Evolutionary conservation across 208 protist species (phyloP).

Genomic region (Phytomonas serpens): DNA sequence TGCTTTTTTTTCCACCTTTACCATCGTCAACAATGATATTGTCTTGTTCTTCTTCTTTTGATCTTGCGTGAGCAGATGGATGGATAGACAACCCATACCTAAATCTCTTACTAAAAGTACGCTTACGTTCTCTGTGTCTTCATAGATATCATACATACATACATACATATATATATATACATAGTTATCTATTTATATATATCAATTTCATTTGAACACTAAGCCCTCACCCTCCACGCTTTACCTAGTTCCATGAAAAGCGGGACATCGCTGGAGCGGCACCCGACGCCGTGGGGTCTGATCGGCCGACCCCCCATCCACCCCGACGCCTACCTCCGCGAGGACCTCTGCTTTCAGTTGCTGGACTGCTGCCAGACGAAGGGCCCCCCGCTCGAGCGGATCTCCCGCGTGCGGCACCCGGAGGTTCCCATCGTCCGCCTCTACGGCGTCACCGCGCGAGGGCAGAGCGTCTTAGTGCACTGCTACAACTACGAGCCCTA

Average conservation of each 20-base stretch:
- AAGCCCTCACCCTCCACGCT: neutral
- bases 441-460: conserved; percentile 90
- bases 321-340: conserved; percentile 30
- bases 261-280: too few relatives aligned
- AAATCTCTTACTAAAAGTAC: neutral
- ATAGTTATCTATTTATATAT: too few relatives aligned
- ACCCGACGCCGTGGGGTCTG: conserved; percentile 14
- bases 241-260: neutral
- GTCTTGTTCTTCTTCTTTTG: neutral
- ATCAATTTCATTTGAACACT: neutral
- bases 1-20: too few relatives aligned
- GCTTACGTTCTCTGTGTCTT: neutral
- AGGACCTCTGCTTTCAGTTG: conserved; percentile 73
- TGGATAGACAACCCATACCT: neutral
- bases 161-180: neutral
- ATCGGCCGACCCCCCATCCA: conserved; percentile 26
- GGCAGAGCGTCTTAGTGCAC: conserved; percentile 88
- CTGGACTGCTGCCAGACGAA: conserved; percentile 86
- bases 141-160: conserved; percentile 7
- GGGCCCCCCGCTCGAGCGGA: conserved; percentile 36
- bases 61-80: neutral
- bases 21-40: neutral
- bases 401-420: conserved; percentile 59
- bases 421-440: conserved; percentile 89
- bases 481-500: conserved; percentile 96